phyloP scores from a whole-genome alignment of 768 basidiomycete genomes.

The Gloeophyllum trabeum region DNA sequence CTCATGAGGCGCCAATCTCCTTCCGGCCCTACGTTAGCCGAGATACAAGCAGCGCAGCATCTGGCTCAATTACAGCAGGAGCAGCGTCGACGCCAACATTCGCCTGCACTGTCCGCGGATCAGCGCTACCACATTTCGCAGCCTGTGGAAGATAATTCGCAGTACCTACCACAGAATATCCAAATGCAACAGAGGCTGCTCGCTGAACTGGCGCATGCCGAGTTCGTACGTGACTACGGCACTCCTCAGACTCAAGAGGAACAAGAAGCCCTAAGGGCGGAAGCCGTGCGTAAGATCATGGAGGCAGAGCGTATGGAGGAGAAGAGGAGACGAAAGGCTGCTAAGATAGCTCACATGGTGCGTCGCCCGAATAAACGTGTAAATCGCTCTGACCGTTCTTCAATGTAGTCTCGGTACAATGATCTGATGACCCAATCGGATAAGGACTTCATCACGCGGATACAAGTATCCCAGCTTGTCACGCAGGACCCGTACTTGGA shows the following conservation, averaged over 20 bases:
- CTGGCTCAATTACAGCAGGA: conserved; percentile 8
- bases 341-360: conserved; percentile 87
- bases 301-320: conserved; percentile 86
- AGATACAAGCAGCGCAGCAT: conserved; percentile 34
- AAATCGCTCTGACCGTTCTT: conserved; percentile 4
- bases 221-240: conserved; percentile 40
- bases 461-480: conserved; percentile 96
- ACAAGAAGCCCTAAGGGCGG: conserved; percentile 60
- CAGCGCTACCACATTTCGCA: conserved; percentile 18
- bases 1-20: conserved; percentile 23
- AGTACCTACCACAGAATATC: conserved; percentile 47
- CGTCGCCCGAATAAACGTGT: conserved; percentile 6
- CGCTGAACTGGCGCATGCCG: conserved; percentile 66
- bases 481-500: conserved; percentile 96
- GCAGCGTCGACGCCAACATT: conserved; percentile 5
- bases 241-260: conserved; percentile 31
- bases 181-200: conserved; percentile 68
- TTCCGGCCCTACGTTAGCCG: conserved; percentile 33
- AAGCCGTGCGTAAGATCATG: conserved; percentile 83
- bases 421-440: conserved; percentile 96
- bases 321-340: conserved; percentile 67
- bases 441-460: conserved; percentile 98
- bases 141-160: conserved; percentile 40
- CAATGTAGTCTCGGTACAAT: conserved; percentile 71
- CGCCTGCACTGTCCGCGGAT: conserved; percentile 12